Evolutionary conservation across 345 rosid species (phyloP).

Genomic region (Clausena lansium): DNA sequence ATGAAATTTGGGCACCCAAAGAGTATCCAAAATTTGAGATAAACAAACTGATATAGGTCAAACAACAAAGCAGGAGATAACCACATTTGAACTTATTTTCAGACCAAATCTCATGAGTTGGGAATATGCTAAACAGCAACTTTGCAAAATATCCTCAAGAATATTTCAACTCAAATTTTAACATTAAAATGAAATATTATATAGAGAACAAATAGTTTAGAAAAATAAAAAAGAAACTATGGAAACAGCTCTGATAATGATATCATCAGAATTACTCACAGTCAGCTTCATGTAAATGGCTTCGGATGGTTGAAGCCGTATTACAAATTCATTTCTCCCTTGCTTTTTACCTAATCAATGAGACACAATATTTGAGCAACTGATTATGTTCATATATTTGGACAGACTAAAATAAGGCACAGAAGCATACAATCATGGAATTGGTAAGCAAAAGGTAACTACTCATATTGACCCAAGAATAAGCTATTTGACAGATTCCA

Average conservation of each 20-base stretch:
- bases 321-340: conserved; percentile 97
- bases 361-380: conserved; percentile 6
- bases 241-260: not conserved
- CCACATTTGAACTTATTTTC: not conserved
- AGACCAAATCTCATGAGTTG: not conserved
- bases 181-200: not conserved
- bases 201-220: not conserved
- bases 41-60: not conserved
- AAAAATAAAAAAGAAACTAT: not conserved
- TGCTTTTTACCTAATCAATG: conserved; percentile 67
- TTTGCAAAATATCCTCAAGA: not conserved
- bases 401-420: not conserved
- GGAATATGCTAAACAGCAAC: not conserved
- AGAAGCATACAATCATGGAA: not conserved
- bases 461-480: not conserved
- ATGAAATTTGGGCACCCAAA: not conserved
- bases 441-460: not conserved
- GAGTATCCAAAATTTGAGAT: not conserved
- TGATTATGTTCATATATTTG: not conserved
- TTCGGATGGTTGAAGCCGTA: conserved; percentile 95
- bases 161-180: not conserved
- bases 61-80: not conserved
- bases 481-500: not conserved
- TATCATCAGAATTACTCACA: conserved; percentile 41
- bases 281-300: conserved; percentile 99